phyloP scores from a whole-genome alignment of 2,329 filamentous ascomycete genomes.

The Apiospora phragmitis region DNA sequence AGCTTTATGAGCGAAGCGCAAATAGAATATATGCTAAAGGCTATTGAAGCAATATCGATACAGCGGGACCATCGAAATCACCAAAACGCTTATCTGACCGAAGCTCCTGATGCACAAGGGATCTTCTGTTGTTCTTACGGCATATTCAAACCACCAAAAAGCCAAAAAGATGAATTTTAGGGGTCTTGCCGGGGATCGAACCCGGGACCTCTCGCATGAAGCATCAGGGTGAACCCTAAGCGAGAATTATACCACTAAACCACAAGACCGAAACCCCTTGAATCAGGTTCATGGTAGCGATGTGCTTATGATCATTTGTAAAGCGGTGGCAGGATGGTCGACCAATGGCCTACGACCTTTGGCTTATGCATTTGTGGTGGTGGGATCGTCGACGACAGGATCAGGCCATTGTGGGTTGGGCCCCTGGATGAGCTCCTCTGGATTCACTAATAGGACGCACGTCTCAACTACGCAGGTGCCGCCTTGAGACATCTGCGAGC shows the following conservation, averaged over 20 bases:
- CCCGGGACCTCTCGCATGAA: slow-evolving; percentile 12
- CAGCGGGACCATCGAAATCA: neutral
- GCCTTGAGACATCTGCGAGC: neutral
- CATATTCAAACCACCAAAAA: neutral
- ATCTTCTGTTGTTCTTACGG: neutral
- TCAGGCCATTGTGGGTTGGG: neutral
- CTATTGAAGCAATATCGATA: neutral
- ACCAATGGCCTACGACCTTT: neutral
- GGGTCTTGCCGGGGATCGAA: slow-evolving; percentile 12
- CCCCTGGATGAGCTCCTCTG: neutral
- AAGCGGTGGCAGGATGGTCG: neutral
- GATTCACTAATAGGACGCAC: neutral
- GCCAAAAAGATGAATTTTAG: neutral
- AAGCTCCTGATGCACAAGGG: neutral
- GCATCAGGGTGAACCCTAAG: slow-evolving; percentile 11
- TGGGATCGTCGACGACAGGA: neutral
- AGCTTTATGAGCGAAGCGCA: neutral
- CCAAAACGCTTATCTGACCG: too few species aligned
- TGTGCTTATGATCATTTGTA: neutral
- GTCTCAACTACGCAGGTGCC: neutral
- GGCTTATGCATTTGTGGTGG: neutral
- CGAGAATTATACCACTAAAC: slow-evolving; percentile 14
- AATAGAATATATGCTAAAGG: neutral
- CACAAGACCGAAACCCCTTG: slow-evolving; percentile 9
- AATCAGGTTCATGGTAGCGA: neutral